Percentiles rank a stretch among this genome's conserved stretches.
These are phyloP conservation scores for Fonsecaea pugnacius DNA, from an alignment of 2,329 filamentous ascomycete species.

Conservation along the genomic window DNA sequence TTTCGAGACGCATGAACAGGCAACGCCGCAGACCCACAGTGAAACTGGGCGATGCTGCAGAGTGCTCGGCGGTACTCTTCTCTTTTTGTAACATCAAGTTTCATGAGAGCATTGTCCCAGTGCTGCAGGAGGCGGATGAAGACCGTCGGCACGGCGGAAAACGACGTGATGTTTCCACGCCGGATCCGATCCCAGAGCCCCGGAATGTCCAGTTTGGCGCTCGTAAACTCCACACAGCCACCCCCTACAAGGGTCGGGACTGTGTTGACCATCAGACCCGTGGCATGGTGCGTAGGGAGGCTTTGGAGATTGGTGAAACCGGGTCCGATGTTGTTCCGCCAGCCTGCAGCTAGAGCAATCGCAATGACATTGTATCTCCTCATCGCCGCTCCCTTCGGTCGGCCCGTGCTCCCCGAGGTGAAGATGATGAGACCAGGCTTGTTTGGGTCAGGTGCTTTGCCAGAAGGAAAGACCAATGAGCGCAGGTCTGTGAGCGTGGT, in stretches of 20 bases:
- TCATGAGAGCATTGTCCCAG: slow-evolving; percentile 46
- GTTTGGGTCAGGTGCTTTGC: slow-evolving; percentile 35
- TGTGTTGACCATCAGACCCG: slow-evolving; percentile 37
- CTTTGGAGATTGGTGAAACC: slow-evolving; percentile 43
- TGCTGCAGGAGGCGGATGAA: slow-evolving; percentile 47
- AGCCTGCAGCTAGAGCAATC: slow-evolving; percentile 28
- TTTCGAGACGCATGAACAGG: slow-evolving; percentile 47
- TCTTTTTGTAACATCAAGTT: slow-evolving; percentile 40
- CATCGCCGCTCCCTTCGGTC: slow-evolving; percentile 62
- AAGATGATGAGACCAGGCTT: slow-evolving; percentile 61
- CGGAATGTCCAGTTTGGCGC: slow-evolving; percentile 42
- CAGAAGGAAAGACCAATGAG: slow-evolving; percentile 19
- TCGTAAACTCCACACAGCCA: slow-evolving; percentile 49
- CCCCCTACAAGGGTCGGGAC: slow-evolving; percentile 44
- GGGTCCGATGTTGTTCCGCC: slow-evolving; percentile 38
- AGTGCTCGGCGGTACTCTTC: slow-evolving; percentile 40
- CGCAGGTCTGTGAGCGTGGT: not conserved
- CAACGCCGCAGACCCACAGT: slow-evolving; percentile 50
- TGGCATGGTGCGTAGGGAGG: slow-evolving; percentile 42
- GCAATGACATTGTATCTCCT: slow-evolving; percentile 32
- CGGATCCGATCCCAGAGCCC: slow-evolving; percentile 46
- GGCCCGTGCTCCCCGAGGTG: slow-evolving; percentile 61
- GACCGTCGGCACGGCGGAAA: slow-evolving; percentile 48
- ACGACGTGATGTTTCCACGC: slow-evolving; percentile 41
- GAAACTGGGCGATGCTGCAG: slow-evolving; percentile 44